phyloP scores from a whole-genome alignment of 352 stramenopile species.

The Plasmopara halstedii region DNA sequence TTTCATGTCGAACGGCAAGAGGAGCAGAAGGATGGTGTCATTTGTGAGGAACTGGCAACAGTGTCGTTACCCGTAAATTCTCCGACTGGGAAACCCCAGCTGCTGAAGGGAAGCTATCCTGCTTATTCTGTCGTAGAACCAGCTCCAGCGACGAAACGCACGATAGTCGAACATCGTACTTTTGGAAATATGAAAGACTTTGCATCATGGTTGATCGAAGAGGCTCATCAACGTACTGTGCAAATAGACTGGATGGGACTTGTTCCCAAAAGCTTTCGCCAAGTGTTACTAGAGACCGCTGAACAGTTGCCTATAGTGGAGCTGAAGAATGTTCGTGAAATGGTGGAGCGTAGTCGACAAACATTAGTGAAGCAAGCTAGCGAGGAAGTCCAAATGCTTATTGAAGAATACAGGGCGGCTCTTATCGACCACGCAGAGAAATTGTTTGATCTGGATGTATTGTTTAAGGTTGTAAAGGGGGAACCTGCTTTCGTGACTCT shows the following conservation, averaged over 20 bases:
- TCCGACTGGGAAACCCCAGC: not conserved
- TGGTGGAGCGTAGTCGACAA: conserved; percentile 16
- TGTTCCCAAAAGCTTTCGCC: not conserved
- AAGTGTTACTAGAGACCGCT: conserved; percentile 14
- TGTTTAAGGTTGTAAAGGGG: conserved; percentile 9
- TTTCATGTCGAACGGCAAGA: conserved; percentile 48
- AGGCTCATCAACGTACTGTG: conserved; percentile 17
- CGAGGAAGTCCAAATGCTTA: conserved; percentile 10
- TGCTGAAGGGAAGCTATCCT: conserved; percentile 37
- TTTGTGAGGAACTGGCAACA: conserved; percentile 3
- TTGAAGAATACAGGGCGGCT: conserved; percentile 17
- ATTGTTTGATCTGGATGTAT: conserved; percentile 30
- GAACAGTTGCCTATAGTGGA: conserved; percentile 15
- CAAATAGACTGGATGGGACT: conserved; percentile 1
- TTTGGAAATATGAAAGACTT: conserved; percentile 19
- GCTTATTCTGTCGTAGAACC: conserved; percentile 18
- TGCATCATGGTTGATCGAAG: conserved; percentile 12
- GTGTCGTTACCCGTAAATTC: conserved; percentile 3
- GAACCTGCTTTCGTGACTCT: conserved; percentile 9
- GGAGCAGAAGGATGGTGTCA: conserved; percentile 39
- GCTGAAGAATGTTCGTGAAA: conserved; percentile 15
- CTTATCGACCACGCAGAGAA: conserved; percentile 9
- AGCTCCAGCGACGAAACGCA: conserved; percentile 21
- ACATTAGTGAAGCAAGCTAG: conserved; percentile 9
- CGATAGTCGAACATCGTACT: not conserved